These are phyloP conservation scores for Globisporangium paddicum DNA, from an alignment of 352 stramenopile genomes.

Conservation along the genomic window DNA sequence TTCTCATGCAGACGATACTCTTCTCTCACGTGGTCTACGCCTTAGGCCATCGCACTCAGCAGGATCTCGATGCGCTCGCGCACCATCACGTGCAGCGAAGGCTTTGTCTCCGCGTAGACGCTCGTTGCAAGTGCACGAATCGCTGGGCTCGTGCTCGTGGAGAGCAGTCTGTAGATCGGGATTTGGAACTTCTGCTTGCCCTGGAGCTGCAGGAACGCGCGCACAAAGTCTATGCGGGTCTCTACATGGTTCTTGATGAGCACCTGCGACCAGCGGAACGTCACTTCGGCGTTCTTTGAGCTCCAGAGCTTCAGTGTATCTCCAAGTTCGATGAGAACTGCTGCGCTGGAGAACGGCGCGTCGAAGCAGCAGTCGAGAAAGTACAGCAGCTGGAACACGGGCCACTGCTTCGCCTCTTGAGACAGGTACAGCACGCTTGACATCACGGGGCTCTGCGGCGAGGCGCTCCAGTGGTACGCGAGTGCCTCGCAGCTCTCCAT, in stretches of 20 bases:
- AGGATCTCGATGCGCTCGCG: constrained; percentile 58
- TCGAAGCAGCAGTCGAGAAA: constrained; percentile 65
- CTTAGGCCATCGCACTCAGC: constrained; percentile 21
- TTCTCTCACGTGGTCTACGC: background rate
- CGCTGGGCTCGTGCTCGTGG: constrained; percentile 28
- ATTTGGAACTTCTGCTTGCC: constrained; percentile 84
- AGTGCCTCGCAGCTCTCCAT: constrained; percentile 68
- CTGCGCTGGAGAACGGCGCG: constrained; percentile 28
- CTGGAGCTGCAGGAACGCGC: constrained; percentile 55
- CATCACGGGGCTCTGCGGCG: constrained; percentile 36
- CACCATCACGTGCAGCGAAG: constrained; percentile 74
- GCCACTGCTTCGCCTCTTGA: constrained; percentile 53
- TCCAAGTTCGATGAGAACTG: constrained; percentile 47
- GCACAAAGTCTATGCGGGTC: constrained; percentile 38
- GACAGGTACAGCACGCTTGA: constrained; percentile 61
- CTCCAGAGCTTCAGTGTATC: constrained; percentile 49
- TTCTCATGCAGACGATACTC: background rate
- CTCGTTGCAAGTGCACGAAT: constrained; percentile 41
- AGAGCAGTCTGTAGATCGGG: constrained; percentile 59
- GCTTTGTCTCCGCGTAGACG: constrained; percentile 37
- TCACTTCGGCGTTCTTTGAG: constrained; percentile 58
- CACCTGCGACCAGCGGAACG: constrained; percentile 61
- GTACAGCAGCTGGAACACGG: constrained; percentile 55
- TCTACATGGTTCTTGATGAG: constrained; percentile 61
- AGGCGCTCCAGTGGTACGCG: constrained; percentile 57